Conservation (phyloP, 139 green algal genomes). For the Microglena sp. region DNA sequence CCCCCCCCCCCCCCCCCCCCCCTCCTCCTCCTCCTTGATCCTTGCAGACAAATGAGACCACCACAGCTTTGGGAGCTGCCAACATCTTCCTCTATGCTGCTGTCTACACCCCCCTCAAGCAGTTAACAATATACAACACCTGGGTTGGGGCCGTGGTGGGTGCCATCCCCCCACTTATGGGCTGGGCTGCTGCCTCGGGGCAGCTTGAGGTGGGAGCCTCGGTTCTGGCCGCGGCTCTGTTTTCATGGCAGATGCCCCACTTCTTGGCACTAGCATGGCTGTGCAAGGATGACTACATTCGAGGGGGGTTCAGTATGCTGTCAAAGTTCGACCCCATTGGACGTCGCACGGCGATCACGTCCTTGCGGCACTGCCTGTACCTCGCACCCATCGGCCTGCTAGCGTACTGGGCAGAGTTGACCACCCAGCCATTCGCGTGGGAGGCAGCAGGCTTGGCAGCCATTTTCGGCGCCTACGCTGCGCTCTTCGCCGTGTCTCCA, state of each 20-base stretch:
- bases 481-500: constrained; percentile 55
- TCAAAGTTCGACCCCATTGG: constrained; percentile 74
- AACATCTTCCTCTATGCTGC: constrained; percentile 94
- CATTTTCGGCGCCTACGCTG: constrained; percentile 52
- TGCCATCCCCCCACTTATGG: constrained; percentile 95
- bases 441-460: constrained; percentile 39
- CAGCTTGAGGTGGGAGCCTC: constrained; percentile 38
- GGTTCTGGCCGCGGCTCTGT: constrained; percentile 79
- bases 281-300: constrained; percentile 80
- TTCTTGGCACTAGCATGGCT: constrained; percentile 96
- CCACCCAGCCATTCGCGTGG: constrained; percentile 63
- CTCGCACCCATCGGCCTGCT: constrained; percentile 71
- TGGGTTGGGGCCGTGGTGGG: constrained; percentile 97
- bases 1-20: too few species aligned
- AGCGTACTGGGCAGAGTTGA: constrained; percentile 34
- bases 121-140: constrained; percentile 63
- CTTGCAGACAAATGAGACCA: constrained; percentile 71
- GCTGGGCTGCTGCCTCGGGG: constrained; percentile 74
- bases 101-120: constrained; percentile 97
- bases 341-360: constrained; percentile 61
- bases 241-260: constrained; percentile 93
- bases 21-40: too few species aligned
- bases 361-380: constrained; percentile 81
- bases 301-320: constrained; percentile 81
- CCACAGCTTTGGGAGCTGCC: constrained; percentile 70